Evolutionary conservation across 371 early-diverging fungal species (phyloP), one percentile per base, ranked within the genome.

Genomic region (Basidiobolus meristosporus): DNA sequence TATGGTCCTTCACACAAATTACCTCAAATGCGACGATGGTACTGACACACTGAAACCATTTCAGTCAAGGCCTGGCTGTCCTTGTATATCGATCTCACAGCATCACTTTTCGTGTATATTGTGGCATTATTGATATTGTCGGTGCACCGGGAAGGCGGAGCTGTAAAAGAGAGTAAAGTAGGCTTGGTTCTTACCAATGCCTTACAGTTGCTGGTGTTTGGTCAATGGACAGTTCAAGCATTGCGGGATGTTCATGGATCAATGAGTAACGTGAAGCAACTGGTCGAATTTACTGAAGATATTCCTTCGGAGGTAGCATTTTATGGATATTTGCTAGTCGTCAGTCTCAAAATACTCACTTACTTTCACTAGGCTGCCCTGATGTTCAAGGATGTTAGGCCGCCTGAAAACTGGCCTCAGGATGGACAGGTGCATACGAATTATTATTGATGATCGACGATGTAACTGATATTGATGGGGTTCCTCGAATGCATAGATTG

Each of bases 171-270:
- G 0, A 53, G 68, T 1, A 43, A 46, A 31, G 59, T 66, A 3
- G 82, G 82, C 40, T 52, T 82, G 10, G 75, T 73, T 6, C 39
- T 82, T 12, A 64, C 76, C 7, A 76, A 75, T 48, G 72, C 77
- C 6, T 55, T 76, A 7, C 77, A 77, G 50, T 48, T 79, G 47
- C 54, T 77, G 31, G 60, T 79, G 11, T 82, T 79, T 52, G 60
- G 70, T 12, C 79, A 75, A 44, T 79, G 75, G 76, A 60, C 70
- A 14, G 56, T 77, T 20, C 61, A 76, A 14, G 61, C 60, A 53
- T 43, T 57, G 5, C 56, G 65, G 12, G 80, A 78, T 32, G 70
- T 75, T 22, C 66, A 65, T 34, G 49, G 52, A 22, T 54, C 60
- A 20, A 68, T 73, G 59, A 54, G 59, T 19, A 63, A 65, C 14